Evolutionary conservation across 2,329 filamentous ascomycete species (phyloP), one percentile per base, ranked within the genome.

Genomic region (Microascus cirrosus): DNA sequence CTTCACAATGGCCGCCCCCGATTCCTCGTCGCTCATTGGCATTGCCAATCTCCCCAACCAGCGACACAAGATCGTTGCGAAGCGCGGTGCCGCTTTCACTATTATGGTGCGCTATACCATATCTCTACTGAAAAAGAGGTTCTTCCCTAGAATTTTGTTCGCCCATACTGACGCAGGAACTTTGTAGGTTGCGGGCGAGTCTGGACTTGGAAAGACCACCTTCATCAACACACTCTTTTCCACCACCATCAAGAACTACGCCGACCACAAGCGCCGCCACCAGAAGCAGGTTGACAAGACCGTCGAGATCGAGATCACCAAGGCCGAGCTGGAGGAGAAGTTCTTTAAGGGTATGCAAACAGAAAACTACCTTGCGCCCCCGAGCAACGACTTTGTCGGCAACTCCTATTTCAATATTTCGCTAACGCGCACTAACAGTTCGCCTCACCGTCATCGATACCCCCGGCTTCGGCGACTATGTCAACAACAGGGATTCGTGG

Each of bases 141-240:
- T 18, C 6, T 5, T 18, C 22, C n/a, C 13, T 22, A 22, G 28
- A 22, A 59, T 36, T 56, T 35, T 52, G 18, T 18, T 34, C 25
- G 20, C 18, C 15, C 50, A 54, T 28, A 57, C 56, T 59, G 53
- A 59, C 39, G 53, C 52, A 53, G 32, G 28, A 60, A 61, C 51
- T 53, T 53, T 61, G 54, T 68, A 95, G 91, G 91, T 97, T 77
- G 94, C 94, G 78, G 93, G 93, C 79, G 93, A 99, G 80, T 97
- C 94, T 65, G 93, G 93, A 71, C 79, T 97, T 67, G 94, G 94
- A 80, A 99, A 99, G 85, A 99, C 95, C 28, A 99, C 94, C 69
- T 99, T 99, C 78, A 97, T 99, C 85, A 99, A 99, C 86, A 99
- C 94, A 60, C 86, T 99, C 61, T 99, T 99, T 83, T 99, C 94